Base-by-base conservation (phyloP, 371 early-diverging fungal genomes). In the Mortierella sp. region DNA sequence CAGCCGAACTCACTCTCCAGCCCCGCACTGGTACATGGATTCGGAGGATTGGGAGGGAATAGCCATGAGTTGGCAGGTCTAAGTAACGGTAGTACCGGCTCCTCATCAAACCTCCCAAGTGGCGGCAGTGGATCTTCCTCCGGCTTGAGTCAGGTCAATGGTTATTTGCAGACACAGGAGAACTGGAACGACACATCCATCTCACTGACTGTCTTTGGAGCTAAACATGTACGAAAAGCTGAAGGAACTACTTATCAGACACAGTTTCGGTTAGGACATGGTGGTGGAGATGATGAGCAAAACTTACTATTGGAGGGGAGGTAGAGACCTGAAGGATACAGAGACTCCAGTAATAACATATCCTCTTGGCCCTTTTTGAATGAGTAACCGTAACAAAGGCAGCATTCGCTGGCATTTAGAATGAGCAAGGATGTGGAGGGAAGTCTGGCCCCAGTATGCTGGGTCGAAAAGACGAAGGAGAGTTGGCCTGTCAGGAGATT, bases 161-260 rank as follows among this genome's bases (percentile, higher is more conserved):
- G 37, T 37, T 9, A 37, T 37, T 37, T 9, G 37, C 37, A 37
- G 37, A 37, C 37, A 9, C 21, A 28, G 19, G 77, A 76, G 25
- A 76, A 71, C 46, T 19, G 30, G 43, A 79, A 79, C 50, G 72
- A 79, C 43, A 79, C 79, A 0, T 72, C 79, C 1, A 79, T 79
- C 51, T 79, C 79, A 1, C 47, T 79, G 29, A 80, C 81, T 1
- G 52, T 80, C 51, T 80, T 80, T 69, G 81, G 81, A 7, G 81
- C 81, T 7, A 74, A 74, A 30, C 75, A 74, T 48, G 45, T 80
- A 26, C 68, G 81, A 16, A 74, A 67, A n/a, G 44, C 61, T 4
- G 72, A 70, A 1, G 75, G 81, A 29, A 72, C 79, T 4, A 79
- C 79, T 5, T 79, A 79, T 55, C 57, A 79, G 64, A 62, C 44